Conservation (phyloP, 2,329 filamentous ascomycete genomes). For the Talaromyces islandicus region DNA sequence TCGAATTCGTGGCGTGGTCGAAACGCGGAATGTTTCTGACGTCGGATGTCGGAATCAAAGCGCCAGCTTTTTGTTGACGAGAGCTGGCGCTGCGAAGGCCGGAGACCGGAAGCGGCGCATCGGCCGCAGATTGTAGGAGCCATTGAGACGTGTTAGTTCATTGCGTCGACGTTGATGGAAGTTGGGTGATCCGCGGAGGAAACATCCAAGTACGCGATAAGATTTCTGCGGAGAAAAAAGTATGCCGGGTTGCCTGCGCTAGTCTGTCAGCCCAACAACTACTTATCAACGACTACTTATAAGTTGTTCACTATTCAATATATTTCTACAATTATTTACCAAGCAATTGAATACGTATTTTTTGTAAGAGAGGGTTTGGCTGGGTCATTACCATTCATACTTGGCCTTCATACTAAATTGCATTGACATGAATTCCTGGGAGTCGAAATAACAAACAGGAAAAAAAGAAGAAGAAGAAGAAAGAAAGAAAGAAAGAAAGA, state of each 20-base stretch:
- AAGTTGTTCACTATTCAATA: neutral
- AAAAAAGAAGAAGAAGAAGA: neutral
- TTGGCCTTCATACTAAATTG: too few relatives aligned
- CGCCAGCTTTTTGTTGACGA: neutral
- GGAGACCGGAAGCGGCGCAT: slow-evolving; percentile 8
- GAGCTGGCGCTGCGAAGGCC: neutral
- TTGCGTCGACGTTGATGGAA: neutral
- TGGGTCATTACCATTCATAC: too few relatives aligned
- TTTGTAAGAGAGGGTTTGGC: too few relatives aligned
- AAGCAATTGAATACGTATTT: neutral
- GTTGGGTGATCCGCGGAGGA: neutral
- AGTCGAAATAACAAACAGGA: neutral
- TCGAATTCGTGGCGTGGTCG: neutral
- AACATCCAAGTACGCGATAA: neutral
- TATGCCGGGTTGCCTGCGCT: neutral
- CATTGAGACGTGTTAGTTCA: slow-evolving; percentile 5
- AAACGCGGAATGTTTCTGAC: neutral
- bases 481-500: neutral
- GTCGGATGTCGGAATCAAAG: neutral
- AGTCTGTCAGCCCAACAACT: neutral
- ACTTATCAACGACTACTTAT: neutral
- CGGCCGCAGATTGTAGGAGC: slow-evolving; percentile 8
- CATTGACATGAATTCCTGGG: neutral
- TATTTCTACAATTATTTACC: neutral
- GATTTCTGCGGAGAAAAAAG: neutral